Base-by-base conservation (phyloP, 805 yeast species). In the Osmozyma mogii region DNA sequence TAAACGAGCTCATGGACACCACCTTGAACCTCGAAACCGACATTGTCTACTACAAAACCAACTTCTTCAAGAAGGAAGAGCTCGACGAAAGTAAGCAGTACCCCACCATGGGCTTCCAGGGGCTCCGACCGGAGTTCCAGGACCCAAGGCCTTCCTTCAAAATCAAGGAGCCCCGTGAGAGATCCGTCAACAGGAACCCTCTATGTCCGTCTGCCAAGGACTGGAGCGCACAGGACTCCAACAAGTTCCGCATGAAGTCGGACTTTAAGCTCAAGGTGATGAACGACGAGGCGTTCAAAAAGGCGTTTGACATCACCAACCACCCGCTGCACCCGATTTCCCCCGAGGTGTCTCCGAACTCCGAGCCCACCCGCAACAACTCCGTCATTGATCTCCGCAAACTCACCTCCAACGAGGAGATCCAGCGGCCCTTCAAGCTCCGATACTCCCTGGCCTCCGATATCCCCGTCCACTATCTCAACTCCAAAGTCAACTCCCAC, bases 31-130 rank as follows among this genome's bases (percentile, higher is more conserved):
- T 63, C 24, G 65, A 63, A 18, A 49, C 65, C 3, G 68, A 63
- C 34, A 56, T 63, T 20, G 65, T 61, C 11, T 63, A 62, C 40
- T 63, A 63, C 36, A 58, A 62, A 31, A 63, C 68, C 10, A 62
- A 61, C 35, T 63, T 63, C 41, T 51, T 63, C 29, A 58, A 56
- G 35, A 45, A 51, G 23, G 55, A 58, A 22, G 64, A 60, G 25
- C 27, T 54, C 36, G 38, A 42, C 19, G 37, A 40, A 10, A 25
- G 30, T 7, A 26, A 30, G 22, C 40, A 43, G 29, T 26, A 29
- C 20, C 40, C 45, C 3, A 38, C 42, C 10, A 35, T 40, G 20
- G 45, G 41, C 12, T 35, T 34, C 13, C 41, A 33, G 10, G 45
- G 40, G 10, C 41, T 35, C 19, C 27, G 24, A 15, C 36, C 55